Base-by-base conservation (phyloP, 2,329 filamentous ascomycete genomes). In the Sporothrix pallida region DNA sequence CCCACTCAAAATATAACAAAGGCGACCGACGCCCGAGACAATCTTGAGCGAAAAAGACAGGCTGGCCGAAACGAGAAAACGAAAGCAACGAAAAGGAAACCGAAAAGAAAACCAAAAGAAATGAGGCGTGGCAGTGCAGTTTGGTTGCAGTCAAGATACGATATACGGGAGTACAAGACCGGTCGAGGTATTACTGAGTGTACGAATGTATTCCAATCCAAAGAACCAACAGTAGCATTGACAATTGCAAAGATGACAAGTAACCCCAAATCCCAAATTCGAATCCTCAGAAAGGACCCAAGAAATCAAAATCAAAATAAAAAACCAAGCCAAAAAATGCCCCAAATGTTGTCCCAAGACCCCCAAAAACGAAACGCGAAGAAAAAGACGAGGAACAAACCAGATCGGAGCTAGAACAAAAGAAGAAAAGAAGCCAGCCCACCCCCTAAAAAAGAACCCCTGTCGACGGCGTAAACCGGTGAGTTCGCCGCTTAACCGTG, bases 361-460 rank as follows among this genome's bases (percentile, higher is more conserved):
- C 31, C 31, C 15, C 9, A 56, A 70, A 37, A 68, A 50, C 42
- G 20, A 52, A 23, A 69, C 26, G 65, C 13, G 65, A 48, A 50
- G 15, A 31, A 52, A 31, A 52, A 37, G 26, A 37, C 26, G 15
- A 69, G 23, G 23, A 31, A 52, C 23, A 68, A n/a, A n/a, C 37
- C 62, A 68, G 67, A 69, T 54, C 67, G 67, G 48, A 54, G 68
- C 68, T 44, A 70, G 68, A 70, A 70, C 52, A 70, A 70, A 70
- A 70, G 67, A 70, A 70, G 50, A 20, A 70, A 26, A 26, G 48
- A 37, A 37, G 31, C 31, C 31, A 6, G 31, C 31, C 31, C 20
- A 7, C 48, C 23, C 23, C 26, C 67, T 3, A 26, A 54, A 42
- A 70, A 8, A 3, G 20, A 8, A 15, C 26, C 31, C 67, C 48